Evolutionary conservation across 306 rosid genomes (phyloP), one percentile per base, ranked within the genome.

Genomic region (Albizia julibrissin): DNA sequence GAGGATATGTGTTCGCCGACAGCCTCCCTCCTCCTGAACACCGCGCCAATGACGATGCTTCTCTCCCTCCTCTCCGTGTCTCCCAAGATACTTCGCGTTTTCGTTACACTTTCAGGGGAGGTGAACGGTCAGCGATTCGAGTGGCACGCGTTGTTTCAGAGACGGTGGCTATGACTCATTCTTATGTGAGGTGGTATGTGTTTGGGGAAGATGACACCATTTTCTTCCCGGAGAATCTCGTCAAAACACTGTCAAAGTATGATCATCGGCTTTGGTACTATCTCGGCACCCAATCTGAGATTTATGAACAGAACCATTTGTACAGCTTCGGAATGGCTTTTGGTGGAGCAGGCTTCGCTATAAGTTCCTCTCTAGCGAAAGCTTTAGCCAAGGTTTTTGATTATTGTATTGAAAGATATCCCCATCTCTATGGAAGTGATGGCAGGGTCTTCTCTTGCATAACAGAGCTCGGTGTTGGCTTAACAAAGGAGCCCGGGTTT

Each of bases 121-220:
- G 98, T 18, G 49, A 21, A 11, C 68, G 86, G 65, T 91, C 94
- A 9, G 98, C 95, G 2, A 89, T 93, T 14, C 93, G 98, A 0
- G 89, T 93, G 80, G 99, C 99, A 0, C 93, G 94, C 1, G 92
- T 92, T 37, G 97, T 95, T 31, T 72, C 84, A 1, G 99, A 95
- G 79, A 90, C 87, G 0, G 88, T 90, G 69, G 93, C 87, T 0
- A 81, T 85, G 26, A 87, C 89, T 22, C 86, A 86, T 75, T 78
- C 94, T 1, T 69, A 74, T 79, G 99, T 93, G 67, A 83, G 92
- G 40, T 95, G 99, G 99, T 95, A 88, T 70, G 97, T 95, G 43
- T 95, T 93, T 56, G 99, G 98, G 1, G 98, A 95, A 26, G 99
- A 95, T 75, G 97, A 91, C 84, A 95, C 98, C 0, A 22, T 93